These are phyloP conservation scores for Nepenthes alata DNA, from an alignment of 179 eudicot genomes.

Conservation along the genomic window DNA sequence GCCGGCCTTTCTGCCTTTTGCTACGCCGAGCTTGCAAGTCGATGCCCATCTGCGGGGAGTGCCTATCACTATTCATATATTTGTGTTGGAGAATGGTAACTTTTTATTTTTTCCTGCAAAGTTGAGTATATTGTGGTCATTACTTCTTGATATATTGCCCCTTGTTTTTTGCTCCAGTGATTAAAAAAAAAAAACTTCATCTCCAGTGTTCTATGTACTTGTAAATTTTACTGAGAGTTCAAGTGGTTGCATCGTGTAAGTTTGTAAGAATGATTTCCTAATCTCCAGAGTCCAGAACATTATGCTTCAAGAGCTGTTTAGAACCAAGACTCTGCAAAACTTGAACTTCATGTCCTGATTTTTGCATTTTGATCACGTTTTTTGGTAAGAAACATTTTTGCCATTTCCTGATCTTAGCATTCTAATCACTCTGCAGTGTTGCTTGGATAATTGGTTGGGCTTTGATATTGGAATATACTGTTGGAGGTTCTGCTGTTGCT, in stretches of 20 bases:
- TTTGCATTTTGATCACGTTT: conserved; percentile 3
- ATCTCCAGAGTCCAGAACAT: too few species aligned
- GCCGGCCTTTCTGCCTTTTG: conserved; percentile 96
- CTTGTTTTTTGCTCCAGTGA: neutral
- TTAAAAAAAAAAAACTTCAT: neutral
- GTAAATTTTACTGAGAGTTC: too few species aligned
- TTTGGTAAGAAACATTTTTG: too few species aligned
- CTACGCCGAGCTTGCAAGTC: conserved; percentile 93
- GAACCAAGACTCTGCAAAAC: neutral
- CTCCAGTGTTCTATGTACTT: too few species aligned
- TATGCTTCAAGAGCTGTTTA: conserved; percentile 4
- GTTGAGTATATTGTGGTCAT: neutral
- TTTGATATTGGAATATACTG: conserved; percentile 79
- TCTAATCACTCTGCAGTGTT: conserved; percentile 38
- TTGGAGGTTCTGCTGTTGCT: conserved; percentile 94
- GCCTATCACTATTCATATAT: conserved; percentile 93
- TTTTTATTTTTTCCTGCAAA: neutral
- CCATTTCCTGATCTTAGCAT: conserved; percentile 6
- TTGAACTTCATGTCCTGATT: conserved; percentile 6
- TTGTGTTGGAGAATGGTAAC: conserved; percentile 87
- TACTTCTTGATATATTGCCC: neutral
- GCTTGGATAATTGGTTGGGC: conserved; percentile 99
- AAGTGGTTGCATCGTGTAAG: too few species aligned
- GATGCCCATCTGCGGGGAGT: conserved; percentile 98
- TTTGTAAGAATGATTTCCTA: too few species aligned